Base-by-base conservation (phyloP, 257 asterid species). In the Marsdenia floribunda region DNA sequence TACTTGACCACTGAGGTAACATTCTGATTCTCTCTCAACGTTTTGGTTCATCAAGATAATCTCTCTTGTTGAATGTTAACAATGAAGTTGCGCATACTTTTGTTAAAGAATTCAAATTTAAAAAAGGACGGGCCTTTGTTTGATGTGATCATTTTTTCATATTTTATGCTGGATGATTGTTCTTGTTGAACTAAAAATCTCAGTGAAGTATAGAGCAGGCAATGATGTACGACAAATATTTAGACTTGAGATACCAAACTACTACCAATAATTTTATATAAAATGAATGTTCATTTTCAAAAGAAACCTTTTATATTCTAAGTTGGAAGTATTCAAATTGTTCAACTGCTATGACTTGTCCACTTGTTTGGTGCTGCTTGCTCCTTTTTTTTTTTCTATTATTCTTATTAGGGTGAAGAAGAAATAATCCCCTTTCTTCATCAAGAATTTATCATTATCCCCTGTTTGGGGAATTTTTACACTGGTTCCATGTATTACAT, bases 1-100 rank as follows among this genome's bases (percentile, higher is more conserved):
- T 90, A 93, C 89, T 84, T 93, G 85, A 87, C 83, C 63, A 91
- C 97, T 4, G 98, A 93, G 95, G 97, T 90, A 82, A 74, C 35
- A 10, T 18, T 59, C 44, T 6, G 47, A 29, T 29, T 38, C 52
- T 63, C 66, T 55, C 35, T 52, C 47, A 60, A 53, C 19, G n/a
- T 29, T 11, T 53, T 19, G 65, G 35, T 46, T 73, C 29, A 37
- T 44, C 22, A 22, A 24, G 33, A 15, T 33, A 21, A 5, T 42
- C 13, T 49, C 24, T 16, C 5, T 1, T 54, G 50, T 37, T 35
- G 26, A 42, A 9, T 42, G 2, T 24, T 59, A 5, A 40, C 46
- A 40, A 40, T 40, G 42, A 38, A 58, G 42, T 33, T 54, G 1
- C 46, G 10, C 13, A 15, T 33, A 24, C 57, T 5, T 5, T 8